Base-by-base conservation (phyloP, 495 filamentous ascomycete genomes). In the Aspergillus incahuasiensis region DNA sequence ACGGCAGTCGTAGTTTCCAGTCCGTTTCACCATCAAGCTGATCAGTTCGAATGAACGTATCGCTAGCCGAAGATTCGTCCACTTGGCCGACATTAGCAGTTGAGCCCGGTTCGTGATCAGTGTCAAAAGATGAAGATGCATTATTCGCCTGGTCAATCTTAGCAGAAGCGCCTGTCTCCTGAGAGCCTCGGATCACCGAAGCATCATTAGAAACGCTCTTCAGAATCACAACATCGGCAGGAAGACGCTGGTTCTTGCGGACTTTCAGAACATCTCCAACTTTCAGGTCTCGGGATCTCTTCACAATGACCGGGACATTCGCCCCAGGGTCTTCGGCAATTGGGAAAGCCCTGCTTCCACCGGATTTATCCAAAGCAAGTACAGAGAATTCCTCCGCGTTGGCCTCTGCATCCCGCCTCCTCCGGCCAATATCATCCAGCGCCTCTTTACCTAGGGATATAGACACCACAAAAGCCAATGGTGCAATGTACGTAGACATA, bases 11-110 rank as follows among this genome's bases (percentile, higher is more conserved):
- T 34, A 99, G 77, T 70, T 99, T 99, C 95, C 95, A 99, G 63
- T 99, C 95, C 7, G 95, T 99, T 71, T 99, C 95, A 54, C 95
- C 95, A 61, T 99, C 95, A 9, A 99, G 80, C 66, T 99, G 95
- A 68, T 99, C 95, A 2, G 95, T 99, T 40, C 92, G 82, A 58
- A 99, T 97, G 59, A 99, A 99, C 1, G 95, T 89, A 64, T 99
- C 95, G 32, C 91, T 91, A 18, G 81, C 76, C 19, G 68, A 65
- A 15, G 63, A 64, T 30, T 12, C 13, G 55, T 61, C 54, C 4
- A 51, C 53, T 16, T 60, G 39, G 44, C 54, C 58, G 12, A 54
- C 52, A 12, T 41, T 55, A 22, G 41, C 24, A 50, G 48, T 58
- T 6, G 57, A 30, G 11, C 54, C 46, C 24, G 55, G 39, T 4